Conservation (phyloP, 2,329 filamentous ascomycete species). For the Cladosporium sp. region DNA sequence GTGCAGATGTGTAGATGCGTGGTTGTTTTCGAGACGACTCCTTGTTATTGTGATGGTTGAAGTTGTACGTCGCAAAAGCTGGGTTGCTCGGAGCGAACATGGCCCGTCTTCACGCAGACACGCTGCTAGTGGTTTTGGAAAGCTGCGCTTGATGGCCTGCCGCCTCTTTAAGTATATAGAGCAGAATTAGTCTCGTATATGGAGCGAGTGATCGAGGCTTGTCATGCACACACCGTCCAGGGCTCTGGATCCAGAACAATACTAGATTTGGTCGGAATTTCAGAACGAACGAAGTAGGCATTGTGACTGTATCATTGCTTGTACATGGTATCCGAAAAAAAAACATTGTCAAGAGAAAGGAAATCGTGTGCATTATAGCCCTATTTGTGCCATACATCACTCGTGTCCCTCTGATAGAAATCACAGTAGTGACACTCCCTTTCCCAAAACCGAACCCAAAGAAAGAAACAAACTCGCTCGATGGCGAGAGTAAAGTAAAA, state of each 20-base stretch:
- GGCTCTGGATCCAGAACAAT: background rate
- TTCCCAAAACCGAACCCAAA: background rate
- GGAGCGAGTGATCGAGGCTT: background rate
- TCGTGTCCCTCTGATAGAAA: background rate
- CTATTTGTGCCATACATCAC: background rate
- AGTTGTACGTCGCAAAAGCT: too few species aligned
- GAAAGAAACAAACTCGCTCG: slow-evolving; percentile 3
- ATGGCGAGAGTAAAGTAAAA: background rate
- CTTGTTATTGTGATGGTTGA: background rate
- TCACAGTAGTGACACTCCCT: background rate
- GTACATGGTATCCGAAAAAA: slow-evolving; percentile 9
- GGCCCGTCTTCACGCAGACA: background rate
- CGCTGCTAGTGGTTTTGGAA: background rate
- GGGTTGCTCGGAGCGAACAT: too few species aligned
- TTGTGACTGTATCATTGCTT: slow-evolving; percentile 1
- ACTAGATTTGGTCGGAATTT: background rate
- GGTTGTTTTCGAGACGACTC: background rate
- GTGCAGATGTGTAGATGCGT: background rate
- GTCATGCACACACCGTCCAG: background rate
- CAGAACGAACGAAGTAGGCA: background rate
- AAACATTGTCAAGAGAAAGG: background rate
- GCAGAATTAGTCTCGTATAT: background rate
- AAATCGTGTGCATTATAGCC: background rate
- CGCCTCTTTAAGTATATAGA: background rate
- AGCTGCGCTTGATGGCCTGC: background rate